Evolutionary conservation across 2,329 filamentous ascomycete genomes (phyloP).

Genomic region (Botrytis tulipae): DNA sequence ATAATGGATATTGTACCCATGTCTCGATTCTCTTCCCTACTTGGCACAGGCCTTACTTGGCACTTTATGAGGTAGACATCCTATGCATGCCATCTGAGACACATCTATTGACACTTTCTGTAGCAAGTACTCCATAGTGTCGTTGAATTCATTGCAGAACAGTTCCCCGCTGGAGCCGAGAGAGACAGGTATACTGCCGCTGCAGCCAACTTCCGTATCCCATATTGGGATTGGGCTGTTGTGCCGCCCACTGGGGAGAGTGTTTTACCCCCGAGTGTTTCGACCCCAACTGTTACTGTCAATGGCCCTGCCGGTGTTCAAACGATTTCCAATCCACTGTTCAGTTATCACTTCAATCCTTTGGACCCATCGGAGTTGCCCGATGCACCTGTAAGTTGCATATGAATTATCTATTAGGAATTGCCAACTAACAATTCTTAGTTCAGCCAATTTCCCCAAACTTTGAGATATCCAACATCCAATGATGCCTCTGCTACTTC

Average conservation of each 20-base stretch:
- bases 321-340: slow-evolving; percentile 51
- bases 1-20: slow-evolving; percentile 35
- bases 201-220: slow-evolving; percentile 44
- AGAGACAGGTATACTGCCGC: slow-evolving; percentile 46
- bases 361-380: slow-evolving; percentile 50
- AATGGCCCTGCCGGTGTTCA: slow-evolving; percentile 51
- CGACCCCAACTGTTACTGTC: slow-evolving; percentile 46
- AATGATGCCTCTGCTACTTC: slow-evolving; percentile 48
- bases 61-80: slow-evolving; percentile 52
- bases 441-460: slow-evolving; percentile 60
- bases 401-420: background rate
- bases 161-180: slow-evolving; percentile 30
- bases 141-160: slow-evolving; percentile 46
- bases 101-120: slow-evolving; percentile 10
- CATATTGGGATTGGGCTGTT: slow-evolving; percentile 50
- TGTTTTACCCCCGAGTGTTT: slow-evolving; percentile 49
- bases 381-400: slow-evolving; percentile 54
- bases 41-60: slow-evolving; percentile 57
- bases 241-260: slow-evolving; percentile 49
- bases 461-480: slow-evolving; percentile 53
- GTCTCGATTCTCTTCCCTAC: slow-evolving; percentile 35
- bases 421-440: slow-evolving; percentile 35
- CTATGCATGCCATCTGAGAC: background rate
- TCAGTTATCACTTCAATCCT: slow-evolving; percentile 50
- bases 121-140: slow-evolving; percentile 54